Evolutionary conservation across 163 green algal species (phyloP).

Genomic region (Volvox carteri): DNA sequence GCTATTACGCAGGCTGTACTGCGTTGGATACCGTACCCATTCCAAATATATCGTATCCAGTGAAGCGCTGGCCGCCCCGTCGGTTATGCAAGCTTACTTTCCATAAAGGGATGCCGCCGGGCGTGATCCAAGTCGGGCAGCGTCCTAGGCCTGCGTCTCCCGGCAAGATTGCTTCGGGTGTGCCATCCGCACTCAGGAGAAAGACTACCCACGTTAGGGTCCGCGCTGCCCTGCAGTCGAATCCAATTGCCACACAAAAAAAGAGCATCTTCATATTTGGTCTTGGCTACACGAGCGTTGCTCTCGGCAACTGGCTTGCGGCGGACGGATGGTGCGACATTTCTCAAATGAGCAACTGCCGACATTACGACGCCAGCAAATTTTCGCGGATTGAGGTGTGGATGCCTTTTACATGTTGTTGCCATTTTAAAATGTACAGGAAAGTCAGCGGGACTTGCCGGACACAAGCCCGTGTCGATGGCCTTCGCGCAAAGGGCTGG

Average conservation of each 20-base stretch:
- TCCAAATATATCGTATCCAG: no score
- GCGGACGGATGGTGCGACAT: constrained; percentile 25
- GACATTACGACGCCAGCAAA: neutral
- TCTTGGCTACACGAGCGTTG: constrained; percentile 46
- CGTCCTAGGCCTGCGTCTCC: no score
- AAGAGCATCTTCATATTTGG: constrained; percentile 53
- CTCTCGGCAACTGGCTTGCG: constrained; percentile 42
- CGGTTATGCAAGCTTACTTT: no score
- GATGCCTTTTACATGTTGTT: no score
- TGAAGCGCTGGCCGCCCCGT: no score
- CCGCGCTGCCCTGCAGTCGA: neutral
- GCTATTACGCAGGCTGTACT: no score
- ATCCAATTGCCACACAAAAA: neutral
- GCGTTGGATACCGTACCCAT: no score
- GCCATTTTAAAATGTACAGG: no score
- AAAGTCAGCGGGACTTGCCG: constrained; percentile 36
- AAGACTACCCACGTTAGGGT: neutral
- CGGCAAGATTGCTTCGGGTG: no score
- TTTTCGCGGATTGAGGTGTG: neutral
- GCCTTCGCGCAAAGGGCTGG: constrained; percentile 26
- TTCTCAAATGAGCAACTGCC: neutral
- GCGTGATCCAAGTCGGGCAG: no score
- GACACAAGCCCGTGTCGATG: neutral
- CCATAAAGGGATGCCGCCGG: no score
- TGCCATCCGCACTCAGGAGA: no score